Evolutionary conservation across 345 rosid species (phyloP).

Genomic region (Mangifera indica): DNA sequence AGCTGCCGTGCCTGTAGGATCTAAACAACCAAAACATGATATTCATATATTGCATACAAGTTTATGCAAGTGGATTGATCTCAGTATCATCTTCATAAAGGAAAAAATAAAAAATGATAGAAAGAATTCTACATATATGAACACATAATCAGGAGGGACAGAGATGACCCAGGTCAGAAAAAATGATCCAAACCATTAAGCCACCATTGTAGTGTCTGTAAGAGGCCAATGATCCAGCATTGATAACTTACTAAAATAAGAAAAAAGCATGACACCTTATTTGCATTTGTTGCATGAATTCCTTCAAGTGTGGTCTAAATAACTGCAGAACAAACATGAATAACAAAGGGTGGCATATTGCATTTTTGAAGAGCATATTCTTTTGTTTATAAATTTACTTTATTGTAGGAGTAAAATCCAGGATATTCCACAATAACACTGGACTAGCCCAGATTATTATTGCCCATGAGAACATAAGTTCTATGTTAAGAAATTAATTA

Average conservation of each 20-base stretch:
- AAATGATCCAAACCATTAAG: not conserved
- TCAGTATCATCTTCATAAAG: too few species aligned
- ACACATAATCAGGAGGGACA: not conserved
- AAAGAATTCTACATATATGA: not conserved
- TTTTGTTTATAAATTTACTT: not conserved
- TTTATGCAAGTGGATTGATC: too few species aligned
- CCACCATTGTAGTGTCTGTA: not conserved
- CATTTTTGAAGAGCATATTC: not conserved
- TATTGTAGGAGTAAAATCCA: not conserved
- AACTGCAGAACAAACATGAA: slow-evolving; percentile 52
- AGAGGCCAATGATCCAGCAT: not conserved
- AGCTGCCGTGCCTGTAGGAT: not conserved
- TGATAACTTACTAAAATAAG: slow-evolving; percentile 1
- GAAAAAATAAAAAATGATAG: too few species aligned
- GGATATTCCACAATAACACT: not conserved
- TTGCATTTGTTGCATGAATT: slow-evolving; percentile 55
- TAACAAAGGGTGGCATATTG: not conserved
- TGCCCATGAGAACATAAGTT: not conserved
- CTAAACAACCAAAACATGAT: too few species aligned
- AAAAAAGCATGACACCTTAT: slow-evolving; percentile 38
- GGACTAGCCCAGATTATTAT: too few species aligned
- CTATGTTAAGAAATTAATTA: not conserved
- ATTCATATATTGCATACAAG: too few species aligned
- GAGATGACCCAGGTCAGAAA: not conserved
- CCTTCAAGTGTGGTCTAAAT: slow-evolving; percentile 62